phyloP scores from a whole-genome alignment of 768 basidiomycete species.

The Psilocybe cyanescens region DNA sequence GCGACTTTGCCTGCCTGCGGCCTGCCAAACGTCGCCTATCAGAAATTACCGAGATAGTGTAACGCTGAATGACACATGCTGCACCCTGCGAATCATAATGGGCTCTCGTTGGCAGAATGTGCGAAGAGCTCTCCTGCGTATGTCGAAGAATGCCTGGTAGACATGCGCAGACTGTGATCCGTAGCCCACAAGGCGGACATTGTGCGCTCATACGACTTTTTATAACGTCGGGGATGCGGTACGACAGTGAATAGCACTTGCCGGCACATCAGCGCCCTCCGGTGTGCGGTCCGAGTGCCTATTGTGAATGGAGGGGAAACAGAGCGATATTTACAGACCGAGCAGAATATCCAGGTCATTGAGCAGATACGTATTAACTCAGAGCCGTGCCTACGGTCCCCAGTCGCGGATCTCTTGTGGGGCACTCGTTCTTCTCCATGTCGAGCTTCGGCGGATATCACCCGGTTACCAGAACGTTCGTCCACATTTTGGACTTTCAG shows the following conservation, averaged over 20 bases:
- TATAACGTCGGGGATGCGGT: background rate
- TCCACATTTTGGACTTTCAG: background rate
- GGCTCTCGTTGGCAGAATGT: background rate
- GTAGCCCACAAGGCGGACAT: too few species aligned
- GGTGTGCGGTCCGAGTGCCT: conserved; percentile 4
- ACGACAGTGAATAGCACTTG: too few species aligned
- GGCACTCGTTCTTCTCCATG: background rate
- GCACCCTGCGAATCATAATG: conserved; percentile 18
- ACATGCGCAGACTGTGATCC: too few species aligned
- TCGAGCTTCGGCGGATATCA: background rate
- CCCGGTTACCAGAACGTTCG: background rate
- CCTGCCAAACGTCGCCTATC: too few species aligned
- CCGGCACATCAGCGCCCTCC: background rate
- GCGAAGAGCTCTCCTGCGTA: background rate
- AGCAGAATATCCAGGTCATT: background rate
- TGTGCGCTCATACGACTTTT: background rate
- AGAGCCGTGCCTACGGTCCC: background rate
- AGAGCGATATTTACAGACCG: too few species aligned
- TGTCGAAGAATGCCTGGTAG: too few species aligned
- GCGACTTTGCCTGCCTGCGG: too few species aligned
- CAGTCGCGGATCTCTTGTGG: conserved; percentile 7
- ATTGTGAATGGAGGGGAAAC: background rate
- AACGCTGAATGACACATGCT: background rate
- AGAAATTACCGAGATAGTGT: background rate
- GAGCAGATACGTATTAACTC: background rate